A percentile compares a stretch with the other conserved stretches of the same genome.
These are phyloP conservation scores for Pythium rishiriense DNA, from an alignment of 352 stramenopile genomes.

Conservation along the genomic window DNA sequence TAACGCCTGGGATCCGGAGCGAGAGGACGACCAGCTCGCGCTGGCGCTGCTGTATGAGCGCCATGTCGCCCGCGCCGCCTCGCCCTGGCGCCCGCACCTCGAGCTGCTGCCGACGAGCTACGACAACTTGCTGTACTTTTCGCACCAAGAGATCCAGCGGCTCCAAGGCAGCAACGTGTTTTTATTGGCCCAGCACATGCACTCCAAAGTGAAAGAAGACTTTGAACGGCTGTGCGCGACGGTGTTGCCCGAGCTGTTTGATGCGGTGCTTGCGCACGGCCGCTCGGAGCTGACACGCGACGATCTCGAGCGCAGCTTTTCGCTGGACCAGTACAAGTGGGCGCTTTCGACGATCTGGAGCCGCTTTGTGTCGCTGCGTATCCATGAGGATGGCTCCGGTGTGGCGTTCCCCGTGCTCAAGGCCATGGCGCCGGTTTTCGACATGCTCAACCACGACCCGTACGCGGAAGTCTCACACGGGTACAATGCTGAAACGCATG, in stretches of 20 bases:
- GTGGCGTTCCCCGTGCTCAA: slow-evolving; percentile 39
- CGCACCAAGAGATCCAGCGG: slow-evolving; percentile 32
- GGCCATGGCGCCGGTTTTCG: slow-evolving; percentile 83
- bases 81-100: slow-evolving; percentile 69
- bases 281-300: slow-evolving; percentile 33
- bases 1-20: slow-evolving; percentile 22
- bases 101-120: slow-evolving; percentile 55
- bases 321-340: slow-evolving; percentile 77
- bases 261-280: slow-evolving; percentile 29
- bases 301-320: slow-evolving; percentile 42
- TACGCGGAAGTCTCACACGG: slow-evolving; percentile 73
- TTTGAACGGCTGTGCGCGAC: slow-evolving; percentile 41
- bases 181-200: slow-evolving; percentile 65
- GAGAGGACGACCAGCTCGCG: slow-evolving; percentile 69
- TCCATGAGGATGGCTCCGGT: slow-evolving; percentile 20
- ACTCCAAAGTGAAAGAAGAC: slow-evolving; percentile 52
- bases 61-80: slow-evolving; percentile 41
- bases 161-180: slow-evolving; percentile 68
- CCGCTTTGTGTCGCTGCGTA: slow-evolving; percentile 70
- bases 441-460: slow-evolving; percentile 87
- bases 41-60: slow-evolving; percentile 75
- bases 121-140: slow-evolving; percentile 76
- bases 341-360: slow-evolving; percentile 87
- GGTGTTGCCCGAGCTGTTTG: slow-evolving; percentile 53
- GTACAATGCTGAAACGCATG: slow-evolving; percentile 47